A percentile compares a stretch with the other conserved stretches of the same genome.
phyloP scores from a whole-genome alignment of 2,329 filamentous ascomycete species.

The Orbilia oligospora region DNA sequence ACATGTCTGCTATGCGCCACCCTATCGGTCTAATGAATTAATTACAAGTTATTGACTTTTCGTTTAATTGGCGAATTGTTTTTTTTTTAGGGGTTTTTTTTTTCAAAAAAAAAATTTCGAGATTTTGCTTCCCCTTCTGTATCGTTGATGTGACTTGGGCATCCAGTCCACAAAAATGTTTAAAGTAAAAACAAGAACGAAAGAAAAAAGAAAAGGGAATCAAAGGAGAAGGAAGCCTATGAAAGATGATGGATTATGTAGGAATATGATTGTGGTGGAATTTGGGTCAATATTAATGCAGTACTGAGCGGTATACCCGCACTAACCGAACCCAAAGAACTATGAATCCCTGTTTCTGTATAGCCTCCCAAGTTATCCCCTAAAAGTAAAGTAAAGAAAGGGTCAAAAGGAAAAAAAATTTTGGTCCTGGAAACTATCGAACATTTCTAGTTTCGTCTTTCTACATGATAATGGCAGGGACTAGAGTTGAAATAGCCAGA shows the following conservation, averaged over 20 bases:
- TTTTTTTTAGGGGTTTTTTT: background rate
- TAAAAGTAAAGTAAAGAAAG: constrained; percentile 2
- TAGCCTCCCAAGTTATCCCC: constrained; percentile 10
- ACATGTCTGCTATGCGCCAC: constrained; percentile 12
- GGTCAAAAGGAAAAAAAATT: background rate
- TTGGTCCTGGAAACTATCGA: background rate
- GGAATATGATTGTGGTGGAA: constrained; percentile 2
- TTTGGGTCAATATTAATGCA: background rate
- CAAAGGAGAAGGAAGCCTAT: no score
- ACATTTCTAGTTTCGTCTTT: background rate
- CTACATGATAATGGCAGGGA: constrained; percentile 70
- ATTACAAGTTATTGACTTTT: constrained; percentile 24
- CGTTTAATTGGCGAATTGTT: background rate
- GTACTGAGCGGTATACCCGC: constrained; percentile 1
- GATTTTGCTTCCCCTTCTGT: background rate
- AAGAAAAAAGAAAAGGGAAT: no score
- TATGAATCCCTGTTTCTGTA: background rate
- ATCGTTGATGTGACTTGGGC: background rate
- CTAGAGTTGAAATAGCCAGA: constrained; percentile 63
- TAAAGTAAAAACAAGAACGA: background rate
- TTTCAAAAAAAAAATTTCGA: background rate
- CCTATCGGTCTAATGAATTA: constrained; percentile 20
- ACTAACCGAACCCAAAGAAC: constrained; percentile 7
- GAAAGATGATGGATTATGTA: constrained; percentile 13
- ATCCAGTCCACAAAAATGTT: constrained; percentile 7